A percentile compares a stretch with the other conserved stretches of the same genome.
phyloP scores from a whole-genome alignment of 176 grass and related monocot species.

The Leersia perrieri region DNA sequence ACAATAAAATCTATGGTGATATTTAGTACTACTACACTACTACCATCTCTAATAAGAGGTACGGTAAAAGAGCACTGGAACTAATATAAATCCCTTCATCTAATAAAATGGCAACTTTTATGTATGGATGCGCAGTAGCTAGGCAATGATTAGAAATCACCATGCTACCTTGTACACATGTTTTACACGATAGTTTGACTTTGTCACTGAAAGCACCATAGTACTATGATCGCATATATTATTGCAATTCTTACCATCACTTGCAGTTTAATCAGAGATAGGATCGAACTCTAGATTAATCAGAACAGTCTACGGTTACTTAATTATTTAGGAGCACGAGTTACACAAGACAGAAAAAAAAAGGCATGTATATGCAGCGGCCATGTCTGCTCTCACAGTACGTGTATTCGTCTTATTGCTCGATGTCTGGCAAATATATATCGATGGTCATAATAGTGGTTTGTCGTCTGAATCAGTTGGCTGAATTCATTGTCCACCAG shows the following conservation, averaged over 20 bases:
- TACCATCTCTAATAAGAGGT: too few relatives aligned
- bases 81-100: too few relatives aligned
- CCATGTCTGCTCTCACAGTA: background rate
- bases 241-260: background rate
- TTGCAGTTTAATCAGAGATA: background rate
- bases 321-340: constrained; percentile 2
- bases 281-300: background rate
- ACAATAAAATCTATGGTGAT: too few relatives aligned
- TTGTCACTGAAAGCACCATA: background rate
- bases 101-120: too few relatives aligned
- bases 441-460: too few relatives aligned
- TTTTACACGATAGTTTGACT: background rate
- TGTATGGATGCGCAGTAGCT: too few relatives aligned
- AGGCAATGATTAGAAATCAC: background rate
- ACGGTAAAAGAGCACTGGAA: too few relatives aligned
- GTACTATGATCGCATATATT: background rate
- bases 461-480: too few relatives aligned
- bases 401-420: background rate
- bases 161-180: background rate
- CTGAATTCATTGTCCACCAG: too few relatives aligned
- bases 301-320: background rate
- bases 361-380: background rate
- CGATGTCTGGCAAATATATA: too few relatives aligned
- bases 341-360: constrained; percentile 16
- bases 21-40: too few relatives aligned